Evolutionary conservation across 768 basidiomycete species (phyloP), one percentile per base, ranked within the genome.

Genomic region (Filobasidium floriforme): DNA sequence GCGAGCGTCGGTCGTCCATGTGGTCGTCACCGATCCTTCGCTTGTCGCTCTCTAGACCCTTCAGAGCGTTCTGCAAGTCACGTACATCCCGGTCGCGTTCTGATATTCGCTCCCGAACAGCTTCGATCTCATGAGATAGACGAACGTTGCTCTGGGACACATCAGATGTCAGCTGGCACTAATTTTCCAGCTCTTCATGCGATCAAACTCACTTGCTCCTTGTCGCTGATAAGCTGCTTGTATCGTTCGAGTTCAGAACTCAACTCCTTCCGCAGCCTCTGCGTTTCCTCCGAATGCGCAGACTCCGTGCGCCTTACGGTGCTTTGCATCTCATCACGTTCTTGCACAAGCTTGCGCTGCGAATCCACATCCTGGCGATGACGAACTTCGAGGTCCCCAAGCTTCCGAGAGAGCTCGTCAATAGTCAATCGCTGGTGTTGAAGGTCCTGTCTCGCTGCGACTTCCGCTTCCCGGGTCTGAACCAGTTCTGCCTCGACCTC

Each of bases 1-100:
- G 80, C 0, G 89, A 89, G 80, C 91, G 90, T 52, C 86, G 83
- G 26, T 91, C 88, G 1, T 86, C 87, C 0, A 88, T 88, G 72
- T 89, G 88, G 14, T 87, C 85, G 79, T 94, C 90, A 24, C 93
- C 93, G 0, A 87, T 83, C 65, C 85, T 83, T 79, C 87, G 87
- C 26, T 86, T 85, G 76, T 92, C 90, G 32, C 82, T 81, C 73
- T 96, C 91, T 57, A 89, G 77, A 0, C 81, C 77, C 69, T 85
- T 83, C n/a, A 96, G 80, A 0, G 87, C 87, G 7, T 77, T 78
- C 72, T 96, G 89, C 1, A 96, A 84, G 0, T 85, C 83, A 0
- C 81, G 80, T 14, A 97, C 79, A 73, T 98, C 93, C 0, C 81
- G 74, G 66, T 93, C 90, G 43, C 90, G 85, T 69, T 88, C 85